Base-by-base conservation (phyloP, 139 green algal genomes). In the Astrephomene gubernaculifera region DNA sequence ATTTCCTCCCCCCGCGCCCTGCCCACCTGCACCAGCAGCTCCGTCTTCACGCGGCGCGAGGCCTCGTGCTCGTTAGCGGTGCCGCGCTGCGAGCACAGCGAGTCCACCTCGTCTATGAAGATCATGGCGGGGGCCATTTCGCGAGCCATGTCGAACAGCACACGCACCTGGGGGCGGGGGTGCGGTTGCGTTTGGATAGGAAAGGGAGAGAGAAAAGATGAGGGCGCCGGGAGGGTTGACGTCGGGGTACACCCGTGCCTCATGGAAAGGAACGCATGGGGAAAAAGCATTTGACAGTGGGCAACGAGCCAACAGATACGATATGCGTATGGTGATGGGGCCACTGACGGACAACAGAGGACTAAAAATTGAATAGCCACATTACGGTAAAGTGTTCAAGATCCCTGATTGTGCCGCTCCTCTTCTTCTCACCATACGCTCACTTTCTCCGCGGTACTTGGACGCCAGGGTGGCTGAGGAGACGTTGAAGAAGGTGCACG, bases 401-500 rank as follows among this genome's bases (percentile, higher is more conserved):
- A n/a, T n/a, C n/a, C n/a, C n/a, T n/a, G n/a, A n/a, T n/a, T n/a
- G n/a, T n/a, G n/a, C n/a, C n/a, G n/a, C n/a, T 57, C 49, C 49
- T 67, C 60, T 8, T 12, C 12, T 39, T 7, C 54, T 9, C 83
- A 97, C 95, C 93, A 98, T 93, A 38, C 94, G 89, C 90, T 98
- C 95, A 54, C 86, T 92, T 86, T 94, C 92, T 14, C 91, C 91
- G 38, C 90, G 90, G 89, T 96, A 99, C 87, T 99, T 99, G 75
- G 95, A 98, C 24, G 94, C 96, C 8, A 99, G 93, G 19, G 97
- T 98, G 38, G 97, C 92, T 1, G 94, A 95, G 3, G 94, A 97
- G 1, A 98, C 94, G 83, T 96, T 98, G 91, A 99, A 99, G 90
- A 99, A 99, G n/a, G 95, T 96, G 69, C 95, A 98, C 43, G 89